These are phyloP conservation scores for Dalbergia cultrata DNA, from an alignment of 306 rosid genomes.

Conservation along the genomic window DNA sequence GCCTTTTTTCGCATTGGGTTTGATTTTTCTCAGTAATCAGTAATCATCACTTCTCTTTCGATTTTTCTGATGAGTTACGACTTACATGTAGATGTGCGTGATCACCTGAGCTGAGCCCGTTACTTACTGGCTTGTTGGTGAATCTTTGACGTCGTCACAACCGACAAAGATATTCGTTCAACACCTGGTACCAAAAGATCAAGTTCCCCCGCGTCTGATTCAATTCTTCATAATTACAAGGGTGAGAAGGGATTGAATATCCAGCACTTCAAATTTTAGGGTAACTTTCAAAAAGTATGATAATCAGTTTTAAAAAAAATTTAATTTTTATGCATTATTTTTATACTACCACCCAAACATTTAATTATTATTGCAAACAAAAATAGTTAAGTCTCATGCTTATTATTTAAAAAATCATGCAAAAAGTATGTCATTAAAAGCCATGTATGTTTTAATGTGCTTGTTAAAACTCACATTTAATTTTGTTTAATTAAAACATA, in stretches of 20 bases:
- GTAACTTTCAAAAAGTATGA: background rate
- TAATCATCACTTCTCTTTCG: background rate
- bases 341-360: too few species aligned
- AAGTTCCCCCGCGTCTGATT: background rate
- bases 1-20: background rate
- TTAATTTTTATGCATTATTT: too few species aligned
- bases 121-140: background rate
- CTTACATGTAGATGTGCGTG: too few species aligned
- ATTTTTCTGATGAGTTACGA: too few species aligned
- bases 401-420: too few species aligned
- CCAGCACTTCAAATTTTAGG: background rate
- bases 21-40: too few species aligned
- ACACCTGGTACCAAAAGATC: background rate
- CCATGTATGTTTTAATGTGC: background rate
- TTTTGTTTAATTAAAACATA: too few species aligned
- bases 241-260: background rate
- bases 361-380: too few species aligned
- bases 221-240: background rate
- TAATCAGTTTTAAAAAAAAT: background rate
- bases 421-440: too few species aligned
- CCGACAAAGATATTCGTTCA: background rate
- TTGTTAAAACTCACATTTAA: background rate
- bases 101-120: background rate
- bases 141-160: background rate
- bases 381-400: too few species aligned